Conservation (phyloP, 306 rosid genomes). For the Quercus gilva region DNA sequence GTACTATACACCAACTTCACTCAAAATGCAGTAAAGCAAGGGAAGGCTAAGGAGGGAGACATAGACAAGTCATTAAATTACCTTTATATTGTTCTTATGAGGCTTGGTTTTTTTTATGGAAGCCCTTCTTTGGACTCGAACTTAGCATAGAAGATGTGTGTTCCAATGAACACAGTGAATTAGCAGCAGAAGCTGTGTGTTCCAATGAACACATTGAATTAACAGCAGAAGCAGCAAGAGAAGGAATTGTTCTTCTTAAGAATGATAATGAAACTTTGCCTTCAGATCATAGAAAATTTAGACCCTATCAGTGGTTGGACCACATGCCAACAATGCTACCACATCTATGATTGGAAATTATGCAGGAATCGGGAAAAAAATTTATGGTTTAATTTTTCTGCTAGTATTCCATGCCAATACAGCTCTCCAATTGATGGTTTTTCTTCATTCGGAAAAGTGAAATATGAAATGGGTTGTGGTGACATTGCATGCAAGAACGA, state of each 20-base stretch:
- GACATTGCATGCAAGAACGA: constrained; percentile 5
- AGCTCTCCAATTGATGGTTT: constrained; percentile 21
- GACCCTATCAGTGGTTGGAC: constrained; percentile 20
- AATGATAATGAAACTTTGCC: constrained; percentile 18
- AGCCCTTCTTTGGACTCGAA: neutral
- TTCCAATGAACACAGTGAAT: too few relatives aligned
- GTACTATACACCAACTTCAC: neutral
- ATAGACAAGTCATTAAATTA: constrained; percentile 10
- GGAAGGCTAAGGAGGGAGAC: constrained; percentile 10
- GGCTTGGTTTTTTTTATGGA: constrained; percentile 28
- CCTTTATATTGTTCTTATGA: constrained; percentile 18
- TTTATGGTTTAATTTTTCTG: too few relatives aligned
- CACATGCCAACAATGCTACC: constrained; percentile 28
- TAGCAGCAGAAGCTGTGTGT: neutral
- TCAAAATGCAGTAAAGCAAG: constrained; percentile 1
- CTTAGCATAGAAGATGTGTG: constrained; percentile 9
- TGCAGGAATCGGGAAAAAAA: neutral
- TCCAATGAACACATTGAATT: constrained; percentile 10
- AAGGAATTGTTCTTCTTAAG: constrained; percentile 25
- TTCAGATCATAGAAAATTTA: neutral
- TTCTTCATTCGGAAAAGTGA: neutral
- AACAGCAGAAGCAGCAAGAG: constrained; percentile 26
- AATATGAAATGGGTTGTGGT: constrained; percentile 17
- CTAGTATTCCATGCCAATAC: constrained; percentile 12
- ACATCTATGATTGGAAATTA: constrained; percentile 25